These are phyloP conservation scores for Pulveroboletus ravenelii DNA, from an alignment of 768 basidiomycete genomes.

Conservation along the genomic window DNA sequence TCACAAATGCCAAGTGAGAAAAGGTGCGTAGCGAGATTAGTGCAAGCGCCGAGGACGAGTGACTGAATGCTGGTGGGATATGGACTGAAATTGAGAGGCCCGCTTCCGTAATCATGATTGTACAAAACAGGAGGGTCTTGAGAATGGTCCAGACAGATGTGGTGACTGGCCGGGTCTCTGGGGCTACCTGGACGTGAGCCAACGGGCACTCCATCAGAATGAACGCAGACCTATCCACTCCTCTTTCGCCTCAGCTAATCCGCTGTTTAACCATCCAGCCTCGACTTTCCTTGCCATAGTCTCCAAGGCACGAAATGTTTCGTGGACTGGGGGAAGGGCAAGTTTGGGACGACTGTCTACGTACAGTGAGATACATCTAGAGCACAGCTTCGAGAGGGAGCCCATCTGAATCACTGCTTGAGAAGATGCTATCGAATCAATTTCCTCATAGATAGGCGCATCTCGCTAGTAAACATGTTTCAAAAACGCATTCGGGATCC, in stretches of 20 bases:
- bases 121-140: conserved; percentile 74
- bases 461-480: conserved; percentile 21
- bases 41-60: conserved; percentile 47
- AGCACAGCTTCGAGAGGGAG: conserved; percentile 38
- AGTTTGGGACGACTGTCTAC: conserved; percentile 32
- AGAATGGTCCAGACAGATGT: conserved; percentile 61
- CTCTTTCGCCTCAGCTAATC: conserved; percentile 25
- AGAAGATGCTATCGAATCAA: conserved; percentile 33
- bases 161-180: conserved; percentile 40
- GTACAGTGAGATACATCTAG: conserved; percentile 31
- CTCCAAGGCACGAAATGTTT: conserved; percentile 26
- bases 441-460: conserved; percentile 33
- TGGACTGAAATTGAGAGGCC: conserved; percentile 53
- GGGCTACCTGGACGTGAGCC: conserved; percentile 30
- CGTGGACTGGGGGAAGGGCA: conserved; percentile 25
- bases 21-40: conserved; percentile 52
- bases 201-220: conserved; percentile 14
- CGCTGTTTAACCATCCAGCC: conserved; percentile 42
- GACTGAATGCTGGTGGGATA: conserved; percentile 37
- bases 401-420: conserved; percentile 36
- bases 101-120: conserved; percentile 63
- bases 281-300: conserved; percentile 42
- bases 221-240: conserved; percentile 31
- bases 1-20: conserved; percentile 67
- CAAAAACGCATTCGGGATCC: neutral